Conservation (phyloP, 2,329 filamentous ascomycete genomes). For the Clarireedia hainanense region DNA sequence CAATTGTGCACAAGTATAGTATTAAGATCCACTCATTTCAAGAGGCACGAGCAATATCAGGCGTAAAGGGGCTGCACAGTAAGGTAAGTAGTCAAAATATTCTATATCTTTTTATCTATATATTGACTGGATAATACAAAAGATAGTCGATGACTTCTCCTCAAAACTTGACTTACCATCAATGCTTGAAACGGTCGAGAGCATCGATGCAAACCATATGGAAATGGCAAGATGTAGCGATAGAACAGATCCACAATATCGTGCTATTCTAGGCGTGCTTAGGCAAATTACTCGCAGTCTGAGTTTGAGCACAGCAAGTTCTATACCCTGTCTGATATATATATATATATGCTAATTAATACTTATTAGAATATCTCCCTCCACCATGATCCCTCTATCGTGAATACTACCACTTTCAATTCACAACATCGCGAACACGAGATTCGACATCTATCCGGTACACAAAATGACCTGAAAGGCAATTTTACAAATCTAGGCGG, state of each 20-base stretch:
- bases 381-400: no score
- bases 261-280: background rate
- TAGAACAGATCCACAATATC: background rate
- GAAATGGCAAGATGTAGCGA: constrained; percentile 24
- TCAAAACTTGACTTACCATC: constrained; percentile 32
- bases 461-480: no score
- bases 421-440: no score
- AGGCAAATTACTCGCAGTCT: no score
- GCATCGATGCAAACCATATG: constrained; percentile 34
- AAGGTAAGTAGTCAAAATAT: constrained; percentile 26
- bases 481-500: no score
- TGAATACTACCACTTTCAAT: no score
- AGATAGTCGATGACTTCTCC: constrained; percentile 34
- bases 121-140: background rate
- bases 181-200: constrained; percentile 31
- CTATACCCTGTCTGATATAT: no score
- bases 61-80: constrained; percentile 28
- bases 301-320: no score
- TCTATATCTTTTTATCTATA: no score
- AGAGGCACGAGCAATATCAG: constrained; percentile 29
- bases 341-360: no score
- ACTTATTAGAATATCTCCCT: no score
- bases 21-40: constrained; percentile 36
- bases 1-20: constrained; percentile 15
- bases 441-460: no score